Evolutionary conservation across 140 eudicot species (phyloP).

Genomic region (Erigeron philadelphicus): DNA sequence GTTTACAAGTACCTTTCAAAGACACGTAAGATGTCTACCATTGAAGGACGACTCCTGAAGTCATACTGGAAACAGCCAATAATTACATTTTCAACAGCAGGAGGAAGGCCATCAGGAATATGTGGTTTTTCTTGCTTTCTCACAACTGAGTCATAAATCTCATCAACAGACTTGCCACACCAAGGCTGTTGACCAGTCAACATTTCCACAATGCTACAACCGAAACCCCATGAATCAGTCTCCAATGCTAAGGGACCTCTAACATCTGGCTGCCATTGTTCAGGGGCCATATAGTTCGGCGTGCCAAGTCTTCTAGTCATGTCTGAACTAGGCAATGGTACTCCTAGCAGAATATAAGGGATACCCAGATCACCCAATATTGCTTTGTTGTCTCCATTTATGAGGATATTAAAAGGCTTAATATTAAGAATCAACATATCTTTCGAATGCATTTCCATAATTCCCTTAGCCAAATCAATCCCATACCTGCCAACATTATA

Average conservation of each 20-base stretch:
- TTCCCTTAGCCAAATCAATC: conserved; percentile 67
- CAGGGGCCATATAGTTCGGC: conserved; percentile 95
- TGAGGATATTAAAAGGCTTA: conserved; percentile 73
- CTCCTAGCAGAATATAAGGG: conserved; percentile 56
- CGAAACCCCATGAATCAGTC: conserved; percentile 97
- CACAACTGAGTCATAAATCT: conserved; percentile 63
- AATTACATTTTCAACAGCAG: conserved; percentile 58
- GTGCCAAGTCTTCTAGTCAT: conserved; percentile 63
- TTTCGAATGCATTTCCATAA: conserved; percentile 68
- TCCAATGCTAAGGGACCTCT: conserved; percentile 84
- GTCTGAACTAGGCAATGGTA: conserved; percentile 55
- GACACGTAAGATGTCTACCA: conserved; percentile 62
- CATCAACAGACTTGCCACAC: conserved; percentile 67
- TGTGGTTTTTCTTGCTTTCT: conserved; percentile 58
- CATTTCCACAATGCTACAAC: conserved; percentile 82
- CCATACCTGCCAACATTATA: conserved; percentile 54
- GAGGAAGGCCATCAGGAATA: conserved; percentile 77
- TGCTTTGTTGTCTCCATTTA: conserved; percentile 53
- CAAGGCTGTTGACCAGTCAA: conserved; percentile 81
- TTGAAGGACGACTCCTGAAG: conserved; percentile 77
- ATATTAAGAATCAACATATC: conserved; percentile 75
- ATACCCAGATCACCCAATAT: conserved; percentile 75
- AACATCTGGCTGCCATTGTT: conserved; percentile 87
- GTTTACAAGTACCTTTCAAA: conserved; percentile 61
- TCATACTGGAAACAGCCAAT: conserved; percentile 87